phyloP scores from a whole-genome alignment of 2,329 filamentous ascomycete species.

The Epichloe brachyelytri region DNA sequence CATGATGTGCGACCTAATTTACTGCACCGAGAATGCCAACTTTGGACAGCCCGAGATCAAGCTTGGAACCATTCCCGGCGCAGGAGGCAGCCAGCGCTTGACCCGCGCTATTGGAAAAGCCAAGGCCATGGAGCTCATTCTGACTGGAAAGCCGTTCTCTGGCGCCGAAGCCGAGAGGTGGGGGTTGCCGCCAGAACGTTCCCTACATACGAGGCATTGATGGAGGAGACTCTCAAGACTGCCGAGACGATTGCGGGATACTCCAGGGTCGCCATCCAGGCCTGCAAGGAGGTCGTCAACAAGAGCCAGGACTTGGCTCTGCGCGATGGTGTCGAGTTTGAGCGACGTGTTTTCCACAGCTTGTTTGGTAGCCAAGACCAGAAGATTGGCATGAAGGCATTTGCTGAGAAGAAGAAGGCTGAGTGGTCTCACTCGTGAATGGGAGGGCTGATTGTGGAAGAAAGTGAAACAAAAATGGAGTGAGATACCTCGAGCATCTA shows the following conservation, averaged over 20 bases:
- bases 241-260: conserved; percentile 84
- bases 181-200: conserved; percentile 83
- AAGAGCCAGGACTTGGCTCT: conserved; percentile 90
- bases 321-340: conserved; percentile 85
- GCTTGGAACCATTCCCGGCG: conserved; percentile 82
- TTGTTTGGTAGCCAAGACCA: conserved; percentile 92
- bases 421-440: conserved; percentile 71
- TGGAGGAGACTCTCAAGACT: conserved; percentile 68
- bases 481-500: neutral
- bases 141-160: conserved; percentile 73
- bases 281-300: conserved; percentile 95
- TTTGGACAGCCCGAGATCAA: conserved; percentile 98
- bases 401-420: conserved; percentile 87
- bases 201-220: conserved; percentile 64
- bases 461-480: neutral
- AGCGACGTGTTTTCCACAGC: conserved; percentile 83
- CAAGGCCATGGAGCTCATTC: conserved; percentile 80
- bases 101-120: conserved; percentile 74
- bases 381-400: conserved; percentile 93
- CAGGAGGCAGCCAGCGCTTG: conserved; percentile 79
- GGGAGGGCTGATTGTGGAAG: neutral
- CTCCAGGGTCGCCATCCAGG: conserved; percentile 76
- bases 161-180: conserved; percentile 78
- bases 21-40: conserved; percentile 73
- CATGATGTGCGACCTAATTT: conserved; percentile 94